phyloP scores from a whole-genome alignment of 495 filamentous ascomycete genomes.

The Podospora pseudopauciseta region DNA sequence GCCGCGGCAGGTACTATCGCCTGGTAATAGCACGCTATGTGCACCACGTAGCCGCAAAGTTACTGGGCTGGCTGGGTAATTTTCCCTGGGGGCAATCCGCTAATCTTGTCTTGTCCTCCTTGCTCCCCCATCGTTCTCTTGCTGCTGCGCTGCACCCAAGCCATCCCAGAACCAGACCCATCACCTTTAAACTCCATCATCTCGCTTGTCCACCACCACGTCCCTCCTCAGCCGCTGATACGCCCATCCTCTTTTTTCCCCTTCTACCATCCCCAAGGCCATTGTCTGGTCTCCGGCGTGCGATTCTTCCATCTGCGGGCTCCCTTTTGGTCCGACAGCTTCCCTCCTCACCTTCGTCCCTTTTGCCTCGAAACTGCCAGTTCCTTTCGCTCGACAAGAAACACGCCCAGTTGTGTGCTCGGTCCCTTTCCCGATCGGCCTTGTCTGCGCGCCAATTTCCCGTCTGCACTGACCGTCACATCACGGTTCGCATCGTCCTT shows the following conservation, averaged over 20 bases:
- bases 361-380: conserved; percentile 8
- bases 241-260: conserved; percentile 25
- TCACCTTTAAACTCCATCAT: conserved; percentile 46
- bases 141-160: conserved; percentile 23
- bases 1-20: conserved; percentile 15
- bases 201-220: conserved; percentile 42
- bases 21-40: conserved; percentile 14
- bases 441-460: conserved; percentile 32
- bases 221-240: conserved; percentile 34
- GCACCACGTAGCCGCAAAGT: conserved; percentile 15
- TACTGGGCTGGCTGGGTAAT: conserved; percentile 33
- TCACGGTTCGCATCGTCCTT: conserved; percentile 16
- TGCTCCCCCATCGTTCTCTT: conserved; percentile 32
- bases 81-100: conserved; percentile 32
- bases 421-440: conserved; percentile 24
- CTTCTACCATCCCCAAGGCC: conserved; percentile 27
- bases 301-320: conserved; percentile 24
- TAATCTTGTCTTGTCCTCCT: conserved; percentile 31
- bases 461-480: conserved; percentile 22
- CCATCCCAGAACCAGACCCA: conserved; percentile 40
- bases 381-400: conserved; percentile 5
- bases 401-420: conserved; percentile 27
- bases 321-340: conserved; percentile 18
- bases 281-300: conserved; percentile 26
- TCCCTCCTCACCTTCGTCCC: conserved; percentile 18